A percentile compares a stretch with the other conserved stretches of the same genome.
Conservation (phyloP, 1,284 basidiomycete species). For the Leccinum griseonigrum region DNA sequence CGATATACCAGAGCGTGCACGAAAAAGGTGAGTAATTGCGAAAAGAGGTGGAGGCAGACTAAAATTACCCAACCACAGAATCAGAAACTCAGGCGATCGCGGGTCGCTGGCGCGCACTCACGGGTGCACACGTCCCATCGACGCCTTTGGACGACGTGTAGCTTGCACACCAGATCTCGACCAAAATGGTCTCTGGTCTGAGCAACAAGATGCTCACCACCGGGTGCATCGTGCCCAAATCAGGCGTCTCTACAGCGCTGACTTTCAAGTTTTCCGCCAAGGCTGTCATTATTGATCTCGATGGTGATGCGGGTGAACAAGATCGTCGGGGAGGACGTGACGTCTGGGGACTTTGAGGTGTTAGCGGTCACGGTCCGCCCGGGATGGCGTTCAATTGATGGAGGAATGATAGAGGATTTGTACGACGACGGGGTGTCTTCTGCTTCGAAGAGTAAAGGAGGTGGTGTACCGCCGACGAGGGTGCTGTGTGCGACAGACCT, state of each 20-base stretch:
- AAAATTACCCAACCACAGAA: not conserved
- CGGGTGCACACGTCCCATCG: slow-evolving; percentile 27
- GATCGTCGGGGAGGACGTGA: slow-evolving; percentile 35
- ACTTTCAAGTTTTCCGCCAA: slow-evolving; percentile 31
- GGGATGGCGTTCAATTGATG: slow-evolving; percentile 23
- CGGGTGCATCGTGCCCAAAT: slow-evolving; percentile 21
- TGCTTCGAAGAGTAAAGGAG: slow-evolving; percentile 3
- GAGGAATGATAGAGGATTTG: slow-evolving; percentile 30
- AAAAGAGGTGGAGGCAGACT: not conserved
- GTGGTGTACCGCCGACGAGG: slow-evolving; percentile 4
- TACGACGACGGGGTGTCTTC: slow-evolving; percentile 27
- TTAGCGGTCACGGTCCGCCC: slow-evolving; percentile 22
- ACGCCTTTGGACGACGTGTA: slow-evolving; percentile 23
- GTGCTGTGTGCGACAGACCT: slow-evolving; percentile 36
- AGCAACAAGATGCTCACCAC: slow-evolving; percentile 31
- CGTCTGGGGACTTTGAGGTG: slow-evolving; percentile 33
- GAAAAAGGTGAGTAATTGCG: slow-evolving; percentile 19
- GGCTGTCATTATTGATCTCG: slow-evolving; percentile 23
- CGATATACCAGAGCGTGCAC: slow-evolving; percentile 26
- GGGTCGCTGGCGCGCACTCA: slow-evolving; percentile 33
- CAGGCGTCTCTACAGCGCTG: slow-evolving; percentile 21
- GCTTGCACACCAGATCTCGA: slow-evolving; percentile 21
- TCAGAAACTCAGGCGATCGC: slow-evolving; percentile 33
- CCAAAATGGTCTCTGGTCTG: slow-evolving; percentile 25
- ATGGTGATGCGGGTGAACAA: slow-evolving; percentile 32